Evolutionary conservation across 1,284 basidiomycete genomes (phyloP).

Genomic region (Hypsizygus ulmarius): DNA sequence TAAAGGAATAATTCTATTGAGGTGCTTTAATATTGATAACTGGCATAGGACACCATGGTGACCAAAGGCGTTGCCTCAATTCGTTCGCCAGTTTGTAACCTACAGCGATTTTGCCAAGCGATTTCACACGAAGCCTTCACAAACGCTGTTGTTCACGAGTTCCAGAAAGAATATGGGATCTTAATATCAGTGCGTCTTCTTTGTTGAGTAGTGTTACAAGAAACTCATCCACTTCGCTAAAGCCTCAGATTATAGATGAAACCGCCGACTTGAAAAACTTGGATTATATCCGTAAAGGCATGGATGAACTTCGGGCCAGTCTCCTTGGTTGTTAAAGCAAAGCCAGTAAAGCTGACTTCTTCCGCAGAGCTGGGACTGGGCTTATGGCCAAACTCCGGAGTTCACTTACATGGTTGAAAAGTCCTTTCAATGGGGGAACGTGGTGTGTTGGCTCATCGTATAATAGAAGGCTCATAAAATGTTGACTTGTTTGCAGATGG

Average conservation of each 20-base stretch:
- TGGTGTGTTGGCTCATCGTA: slow-evolving; percentile 42
- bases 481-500: slow-evolving; percentile 34
- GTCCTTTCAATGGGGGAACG: slow-evolving; percentile 57
- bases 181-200: slow-evolving; percentile 38
- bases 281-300: slow-evolving; percentile 62
- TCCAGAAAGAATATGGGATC: slow-evolving; percentile 63
- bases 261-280: slow-evolving; percentile 43
- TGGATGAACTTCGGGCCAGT: slow-evolving; percentile 69
- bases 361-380: slow-evolving; percentile 86
- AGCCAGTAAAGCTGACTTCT: neutral
- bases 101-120: slow-evolving; percentile 54
- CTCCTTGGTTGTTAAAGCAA: slow-evolving; percentile 4
- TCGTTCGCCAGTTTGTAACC: slow-evolving; percentile 88
- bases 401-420: slow-evolving; percentile 64
- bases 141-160: slow-evolving; percentile 69
- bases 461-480: neutral
- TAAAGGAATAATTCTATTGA: slow-evolving; percentile 29
- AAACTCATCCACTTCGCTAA: slow-evolving; percentile 18
- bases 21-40: neutral
- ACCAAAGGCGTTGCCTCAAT: slow-evolving; percentile 91
- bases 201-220: neutral
- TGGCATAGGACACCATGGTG: slow-evolving; percentile 64
- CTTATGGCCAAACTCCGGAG: slow-evolving; percentile 92
- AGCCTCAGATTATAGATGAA: slow-evolving; percentile 42
- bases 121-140: slow-evolving; percentile 74